phyloP scores from a whole-genome alignment of 2,329 filamentous ascomycete species.

The Arthrinium puccinioides region DNA sequence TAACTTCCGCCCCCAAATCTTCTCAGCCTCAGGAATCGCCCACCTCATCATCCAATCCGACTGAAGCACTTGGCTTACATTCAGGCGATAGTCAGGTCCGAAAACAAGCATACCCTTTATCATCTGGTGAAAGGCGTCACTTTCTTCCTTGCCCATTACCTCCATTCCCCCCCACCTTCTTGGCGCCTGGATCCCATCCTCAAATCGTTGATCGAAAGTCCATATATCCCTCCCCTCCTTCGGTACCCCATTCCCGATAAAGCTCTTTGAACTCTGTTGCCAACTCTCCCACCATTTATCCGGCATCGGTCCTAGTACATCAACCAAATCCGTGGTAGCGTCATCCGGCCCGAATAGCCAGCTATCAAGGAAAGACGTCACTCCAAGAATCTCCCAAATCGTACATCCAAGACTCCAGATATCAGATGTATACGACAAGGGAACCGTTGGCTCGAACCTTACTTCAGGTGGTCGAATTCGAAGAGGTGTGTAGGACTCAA shows the following conservation, averaged over 20 bases:
- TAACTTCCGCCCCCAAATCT: constrained; percentile 1
- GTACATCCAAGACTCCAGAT: constrained; percentile 31
- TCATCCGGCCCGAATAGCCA: constrained; percentile 18
- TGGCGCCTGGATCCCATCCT: constrained; percentile 22
- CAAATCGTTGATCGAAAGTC: constrained; percentile 19
- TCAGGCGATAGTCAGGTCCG: constrained; percentile 1
- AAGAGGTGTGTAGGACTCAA: constrained; percentile 11
- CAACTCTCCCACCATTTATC: constrained; percentile 4
- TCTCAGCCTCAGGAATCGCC: not conserved
- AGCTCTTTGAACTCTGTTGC: not conserved
- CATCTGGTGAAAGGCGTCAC: constrained; percentile 12
- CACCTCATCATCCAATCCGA: constrained; percentile 2
- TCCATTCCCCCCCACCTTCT: constrained; percentile 8
- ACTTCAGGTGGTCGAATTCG: constrained; percentile 21
- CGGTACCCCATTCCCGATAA: not conserved
- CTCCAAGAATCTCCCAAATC: constrained; percentile 26
- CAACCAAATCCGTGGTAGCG: constrained; percentile 22
- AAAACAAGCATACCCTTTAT: constrained; percentile 2
- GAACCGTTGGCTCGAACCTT: constrained; percentile 23
- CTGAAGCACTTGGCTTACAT: not conserved
- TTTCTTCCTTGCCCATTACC: constrained; percentile 15
- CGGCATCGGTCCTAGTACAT: constrained; percentile 17
- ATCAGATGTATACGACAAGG: constrained; percentile 26
- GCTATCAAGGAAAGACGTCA: constrained; percentile 18
- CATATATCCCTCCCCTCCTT: constrained; percentile 7